Percentiles rank a stretch among this genome's conserved stretches.
Evolutionary conservation across 1,284 basidiomycete genomes (phyloP).

Genomic region (Apiotrichum siamense): DNA sequence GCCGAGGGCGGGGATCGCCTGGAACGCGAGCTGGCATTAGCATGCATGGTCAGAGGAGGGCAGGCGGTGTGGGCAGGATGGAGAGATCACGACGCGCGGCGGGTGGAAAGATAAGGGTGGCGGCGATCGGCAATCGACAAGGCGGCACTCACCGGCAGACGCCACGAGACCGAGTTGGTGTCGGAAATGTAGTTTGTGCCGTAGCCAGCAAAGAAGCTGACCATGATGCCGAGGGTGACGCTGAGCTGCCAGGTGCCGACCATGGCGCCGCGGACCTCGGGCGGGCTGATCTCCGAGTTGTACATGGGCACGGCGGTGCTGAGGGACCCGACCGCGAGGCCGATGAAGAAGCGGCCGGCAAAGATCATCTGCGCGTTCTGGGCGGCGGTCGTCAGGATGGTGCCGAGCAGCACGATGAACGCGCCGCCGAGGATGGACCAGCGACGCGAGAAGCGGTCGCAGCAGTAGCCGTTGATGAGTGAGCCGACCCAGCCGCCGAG

Average conservation of each 20-base stretch:
- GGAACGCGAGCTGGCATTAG: slow-evolving; percentile 54
- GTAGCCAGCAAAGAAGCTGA: slow-evolving; percentile 68
- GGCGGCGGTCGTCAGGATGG: slow-evolving; percentile 18
- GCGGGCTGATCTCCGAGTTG: slow-evolving; percentile 53
- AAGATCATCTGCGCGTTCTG: slow-evolving; percentile 19
- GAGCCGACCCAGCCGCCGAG: slow-evolving; percentile 23
- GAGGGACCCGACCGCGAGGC: slow-evolving; percentile 57
- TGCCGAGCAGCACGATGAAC: slow-evolving; percentile 19
- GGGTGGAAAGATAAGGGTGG: no score
- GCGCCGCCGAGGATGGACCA: slow-evolving; percentile 24
- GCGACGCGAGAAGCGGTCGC: slow-evolving; percentile 15
- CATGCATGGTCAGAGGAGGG: no score
- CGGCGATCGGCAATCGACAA: no score
- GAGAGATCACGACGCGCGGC: no score
- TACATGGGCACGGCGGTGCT: slow-evolving; percentile 67
- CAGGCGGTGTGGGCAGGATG: no score
- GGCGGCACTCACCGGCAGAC: slow-evolving; percentile 53
- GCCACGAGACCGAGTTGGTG: slow-evolving; percentile 60
- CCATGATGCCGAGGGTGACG: slow-evolving; percentile 53
- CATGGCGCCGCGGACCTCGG: slow-evolving; percentile 68
- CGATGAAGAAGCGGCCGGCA: slow-evolving; percentile 23
- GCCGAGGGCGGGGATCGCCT: slow-evolving; percentile 56
- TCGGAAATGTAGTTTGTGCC: slow-evolving; percentile 58
- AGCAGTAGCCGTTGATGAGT: slow-evolving; percentile 24
- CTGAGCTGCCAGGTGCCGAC: slow-evolving; percentile 65